A percentile compares a stretch with the other conserved stretches of the same genome.
phyloP scores from a whole-genome alignment of 371 early-diverging fungal genomes.

The Mucor indicus region DNA sequence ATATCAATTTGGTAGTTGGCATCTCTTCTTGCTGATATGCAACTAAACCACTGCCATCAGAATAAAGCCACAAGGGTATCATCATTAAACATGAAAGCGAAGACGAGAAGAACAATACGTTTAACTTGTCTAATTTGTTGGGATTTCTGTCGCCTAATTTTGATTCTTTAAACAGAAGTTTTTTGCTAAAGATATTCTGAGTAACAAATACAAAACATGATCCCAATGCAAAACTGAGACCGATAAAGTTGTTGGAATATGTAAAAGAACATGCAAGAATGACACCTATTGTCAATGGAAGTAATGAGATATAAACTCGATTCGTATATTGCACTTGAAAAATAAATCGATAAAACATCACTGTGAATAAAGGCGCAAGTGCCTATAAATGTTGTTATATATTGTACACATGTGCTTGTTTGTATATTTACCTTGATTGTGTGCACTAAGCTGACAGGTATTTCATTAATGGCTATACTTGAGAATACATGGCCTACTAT shows the following conservation, averaged over 20 bases:
- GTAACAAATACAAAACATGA: constrained; percentile 79
- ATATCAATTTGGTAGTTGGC: constrained; percentile 16
- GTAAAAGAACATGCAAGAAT: constrained; percentile 62
- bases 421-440: constrained; percentile 80
- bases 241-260: constrained; percentile 56
- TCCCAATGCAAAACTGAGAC: constrained; percentile 68
- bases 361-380: constrained; percentile 84
- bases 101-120: constrained; percentile 77
- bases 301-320: constrained; percentile 68
- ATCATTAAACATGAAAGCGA: constrained; percentile 67
- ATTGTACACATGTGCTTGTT: too few species aligned
- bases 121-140: constrained; percentile 81
- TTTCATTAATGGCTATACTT: constrained; percentile 66
- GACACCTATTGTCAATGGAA: constrained; percentile 81
- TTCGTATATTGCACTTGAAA: constrained; percentile 59
- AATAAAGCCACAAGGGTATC: constrained; percentile 80
- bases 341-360: constrained; percentile 65
- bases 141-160: constrained; percentile 39
- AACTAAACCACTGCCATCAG: constrained; percentile 64
- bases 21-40: neutral
- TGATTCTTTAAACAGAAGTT: constrained; percentile 59
- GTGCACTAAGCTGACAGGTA: constrained; percentile 81
- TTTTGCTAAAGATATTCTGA: constrained; percentile 83
- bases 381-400: constrained; percentile 47
- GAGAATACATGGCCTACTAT: constrained; percentile 81